These are phyloP conservation scores for Fusarium sulawesiense DNA, from an alignment of 2,329 filamentous ascomycete genomes.

Conservation along the genomic window DNA sequence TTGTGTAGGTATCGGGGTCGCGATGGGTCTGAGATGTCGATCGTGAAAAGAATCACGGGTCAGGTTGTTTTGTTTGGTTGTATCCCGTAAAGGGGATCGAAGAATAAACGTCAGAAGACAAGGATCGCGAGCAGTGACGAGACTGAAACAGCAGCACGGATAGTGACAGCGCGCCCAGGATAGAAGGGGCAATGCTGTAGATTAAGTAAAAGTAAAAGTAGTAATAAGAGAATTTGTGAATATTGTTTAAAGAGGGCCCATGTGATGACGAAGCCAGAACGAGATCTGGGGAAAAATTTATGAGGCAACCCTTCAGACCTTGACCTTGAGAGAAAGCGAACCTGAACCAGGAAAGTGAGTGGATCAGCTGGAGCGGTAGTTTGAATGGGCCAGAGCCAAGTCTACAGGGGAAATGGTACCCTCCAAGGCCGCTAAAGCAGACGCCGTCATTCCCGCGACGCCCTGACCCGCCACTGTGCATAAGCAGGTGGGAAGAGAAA, in stretches of 20 bases:
- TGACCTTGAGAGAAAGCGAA: conserved; percentile 14
- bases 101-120: conserved; percentile 30
- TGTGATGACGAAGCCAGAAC: conserved; percentile 47
- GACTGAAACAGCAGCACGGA: conserved; percentile 30
- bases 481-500: not conserved
- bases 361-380: conserved; percentile 31
- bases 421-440: conserved; percentile 31
- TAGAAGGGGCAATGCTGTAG: conserved; percentile 22
- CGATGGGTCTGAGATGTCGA: conserved; percentile 4
- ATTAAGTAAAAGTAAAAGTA: conserved; percentile 7
- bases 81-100: conserved; percentile 24
- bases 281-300: conserved; percentile 45
- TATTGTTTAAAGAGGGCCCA: conserved; percentile 38
- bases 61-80: not conserved
- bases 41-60: conserved; percentile 20
- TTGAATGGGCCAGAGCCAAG: conserved; percentile 1
- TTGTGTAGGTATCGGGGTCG: conserved; percentile 26
- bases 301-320: conserved; percentile 36
- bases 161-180: conserved; percentile 46
- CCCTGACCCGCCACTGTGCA: conserved; percentile 40
- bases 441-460: conserved; percentile 30
- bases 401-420: conserved; percentile 41
- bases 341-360: conserved; percentile 1
- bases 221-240: conserved; percentile 6
- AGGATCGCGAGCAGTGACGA: conserved; percentile 37